phyloP scores from a whole-genome alignment of 495 filamentous ascomycete species.

The Clavariopsis aquatica region DNA sequence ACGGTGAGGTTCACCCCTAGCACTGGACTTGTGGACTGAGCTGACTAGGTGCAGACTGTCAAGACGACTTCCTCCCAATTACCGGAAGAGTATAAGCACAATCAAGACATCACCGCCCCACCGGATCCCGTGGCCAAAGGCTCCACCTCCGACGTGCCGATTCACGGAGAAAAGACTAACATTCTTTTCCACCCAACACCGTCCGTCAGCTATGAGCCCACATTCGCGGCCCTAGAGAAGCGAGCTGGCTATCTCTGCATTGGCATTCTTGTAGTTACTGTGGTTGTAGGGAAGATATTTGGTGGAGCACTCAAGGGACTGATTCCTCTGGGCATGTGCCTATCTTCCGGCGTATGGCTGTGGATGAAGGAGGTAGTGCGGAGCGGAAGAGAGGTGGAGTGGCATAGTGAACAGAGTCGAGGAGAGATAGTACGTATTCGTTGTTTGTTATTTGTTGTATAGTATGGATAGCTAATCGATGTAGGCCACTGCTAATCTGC shows the following conservation, averaged over 20 bases:
- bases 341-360: conserved; percentile 74
- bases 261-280: conserved; percentile 67
- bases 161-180: conserved; percentile 94
- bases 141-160: conserved; percentile 87
- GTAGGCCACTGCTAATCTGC: conserved; percentile 74
- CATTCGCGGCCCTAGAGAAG: conserved; percentile 74
- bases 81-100: conserved; percentile 72
- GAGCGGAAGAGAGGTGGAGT: conserved; percentile 81
- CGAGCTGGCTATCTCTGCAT: conserved; percentile 66
- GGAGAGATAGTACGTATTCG: conserved; percentile 72
- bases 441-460: neutral
- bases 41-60: conserved; percentile 51
- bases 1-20: conserved; percentile 53
- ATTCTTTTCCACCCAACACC: conserved; percentile 95
- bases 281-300: conserved; percentile 76
- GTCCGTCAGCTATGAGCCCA: conserved; percentile 79
- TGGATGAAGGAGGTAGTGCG: conserved; percentile 86
- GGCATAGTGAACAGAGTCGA: conserved; percentile 80
- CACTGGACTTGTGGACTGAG: neutral
- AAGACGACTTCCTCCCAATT: conserved; percentile 64
- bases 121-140: conserved; percentile 80
- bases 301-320: conserved; percentile 75
- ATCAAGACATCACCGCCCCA: conserved; percentile 87
- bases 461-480: neutral
- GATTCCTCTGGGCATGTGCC: conserved; percentile 66